These are phyloP conservation scores for Penicillium herquei DNA, from an alignment of 495 filamentous ascomycete genomes.

Conservation along the genomic window DNA sequence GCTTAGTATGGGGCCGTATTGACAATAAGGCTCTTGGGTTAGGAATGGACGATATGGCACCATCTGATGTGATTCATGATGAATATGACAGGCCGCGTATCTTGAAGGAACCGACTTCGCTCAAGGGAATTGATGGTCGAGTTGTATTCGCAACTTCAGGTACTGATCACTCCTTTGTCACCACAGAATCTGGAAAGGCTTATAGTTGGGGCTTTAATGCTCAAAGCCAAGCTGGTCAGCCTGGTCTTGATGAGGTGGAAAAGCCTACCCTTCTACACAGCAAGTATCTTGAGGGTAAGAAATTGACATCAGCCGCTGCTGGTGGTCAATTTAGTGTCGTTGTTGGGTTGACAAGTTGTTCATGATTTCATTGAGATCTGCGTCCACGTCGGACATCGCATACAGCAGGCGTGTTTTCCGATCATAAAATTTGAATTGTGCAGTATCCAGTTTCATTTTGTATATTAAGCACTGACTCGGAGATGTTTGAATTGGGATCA, in stretches of 20 bases:
- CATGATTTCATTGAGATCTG: no score
- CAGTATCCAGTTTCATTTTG: no score
- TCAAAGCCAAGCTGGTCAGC: slow-evolving; percentile 6
- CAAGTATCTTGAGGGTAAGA: slow-evolving; percentile 4
- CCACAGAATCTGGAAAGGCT: slow-evolving; percentile 2
- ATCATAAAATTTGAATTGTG: no score
- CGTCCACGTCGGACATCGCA: no score
- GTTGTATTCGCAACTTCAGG: background rate
- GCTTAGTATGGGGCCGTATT: slow-evolving; percentile 3
- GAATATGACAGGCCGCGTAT: slow-evolving; percentile 2
- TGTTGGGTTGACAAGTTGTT: background rate
- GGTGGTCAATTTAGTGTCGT: slow-evolving; percentile 6
- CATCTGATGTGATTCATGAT: slow-evolving; percentile 2
- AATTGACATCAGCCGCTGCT: background rate
- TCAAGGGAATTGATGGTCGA: background rate
- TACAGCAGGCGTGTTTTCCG: no score
- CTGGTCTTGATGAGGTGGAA: slow-evolving; percentile 5
- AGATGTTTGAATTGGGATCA: no score
- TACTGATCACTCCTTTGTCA: slow-evolving; percentile 5
- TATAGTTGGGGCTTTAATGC: slow-evolving; percentile 8
- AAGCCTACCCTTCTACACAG: slow-evolving; percentile 2
- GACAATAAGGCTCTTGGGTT: slow-evolving; percentile 6
- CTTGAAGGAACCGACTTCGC: background rate
- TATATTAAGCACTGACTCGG: no score
- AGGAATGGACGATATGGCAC: background rate